Conservation (phyloP, 345 rosid genomes). For the Euclidium syriacum region DNA sequence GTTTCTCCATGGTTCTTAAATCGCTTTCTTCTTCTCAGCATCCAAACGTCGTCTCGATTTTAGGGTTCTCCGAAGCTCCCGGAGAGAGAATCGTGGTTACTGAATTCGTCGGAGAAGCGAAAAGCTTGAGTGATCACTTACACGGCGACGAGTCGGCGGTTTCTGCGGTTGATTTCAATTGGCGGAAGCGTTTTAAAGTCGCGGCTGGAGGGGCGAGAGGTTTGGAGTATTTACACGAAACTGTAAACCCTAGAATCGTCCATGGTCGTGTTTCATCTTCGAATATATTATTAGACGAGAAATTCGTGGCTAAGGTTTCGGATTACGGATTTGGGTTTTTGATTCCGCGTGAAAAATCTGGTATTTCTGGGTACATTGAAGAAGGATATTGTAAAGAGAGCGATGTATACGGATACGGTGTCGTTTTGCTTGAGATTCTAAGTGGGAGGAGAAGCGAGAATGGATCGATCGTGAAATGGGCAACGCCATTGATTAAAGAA, state of each 20-base stretch:
- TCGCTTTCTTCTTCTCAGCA: conserved; percentile 62
- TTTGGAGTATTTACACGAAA: conserved; percentile 59
- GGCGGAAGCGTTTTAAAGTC: conserved; percentile 55
- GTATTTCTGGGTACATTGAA: conserved; percentile 48
- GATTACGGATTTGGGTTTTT: conserved; percentile 71
- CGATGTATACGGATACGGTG: conserved; percentile 80
- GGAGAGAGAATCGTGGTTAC: conserved; percentile 67
- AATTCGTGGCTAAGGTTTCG: conserved; percentile 42
- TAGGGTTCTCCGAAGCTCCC: conserved; percentile 80
- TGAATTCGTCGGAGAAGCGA: conserved; percentile 47
- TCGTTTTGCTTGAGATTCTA: conserved; percentile 70
- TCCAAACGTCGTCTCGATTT: conserved; percentile 53
- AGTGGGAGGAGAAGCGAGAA: conserved; percentile 66
- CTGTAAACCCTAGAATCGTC: conserved; percentile 40
- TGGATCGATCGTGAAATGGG: conserved; percentile 73
- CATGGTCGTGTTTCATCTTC: conserved; percentile 72
- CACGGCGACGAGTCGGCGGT: conserved; percentile 41
- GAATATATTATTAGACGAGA: conserved; percentile 54
- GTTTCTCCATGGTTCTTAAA: conserved; percentile 53
- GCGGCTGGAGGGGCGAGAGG: conserved; percentile 76
- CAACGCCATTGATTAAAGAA: conserved; percentile 66
- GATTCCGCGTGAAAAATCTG: conserved; percentile 48
- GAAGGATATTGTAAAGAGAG: conserved; percentile 69
- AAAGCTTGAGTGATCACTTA: conserved; percentile 47
- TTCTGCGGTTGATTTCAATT: conserved; percentile 45